Base-by-base conservation (phyloP, 1,139 yeast genomes). In the Sugiyamaella novakii region DNA sequence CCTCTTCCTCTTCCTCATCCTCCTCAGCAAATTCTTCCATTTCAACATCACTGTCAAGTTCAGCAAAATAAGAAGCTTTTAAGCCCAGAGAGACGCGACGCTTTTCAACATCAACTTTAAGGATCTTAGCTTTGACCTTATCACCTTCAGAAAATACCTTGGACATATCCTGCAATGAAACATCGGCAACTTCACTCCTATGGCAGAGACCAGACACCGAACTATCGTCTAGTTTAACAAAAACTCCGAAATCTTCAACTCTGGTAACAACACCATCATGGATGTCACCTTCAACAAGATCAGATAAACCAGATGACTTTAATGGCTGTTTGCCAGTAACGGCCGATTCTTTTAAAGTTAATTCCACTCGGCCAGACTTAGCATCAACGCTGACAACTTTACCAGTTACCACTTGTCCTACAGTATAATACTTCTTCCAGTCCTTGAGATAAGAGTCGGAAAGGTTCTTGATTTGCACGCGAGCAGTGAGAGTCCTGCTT, bases 161-260 rank as follows among this genome's bases (percentile, higher is more conserved):
- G 17, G 71, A 58, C 34, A 78, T 56, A 54, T 80, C 76, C 38
- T 71, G 72, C 27, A 87, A 76, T 49, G 79, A 73, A 38, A 74
- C 73, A 59, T 91, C 97, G 15, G 97, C 84, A 51, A 92, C 84
- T 68, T 92, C 85, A 31, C 92, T 77, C 54, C 78, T 83, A 66
- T 92, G 98, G 60, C 96, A 91, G 58, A 92, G 77, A 50, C 98
- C 98, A 61, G 85, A 81, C 49, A 89, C 76, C 59, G 81, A 81
- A 46, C 79, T 72, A 38, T 94, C 83, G 46, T 86, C 87, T 51
- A 92, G 74, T 56, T 79, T 81, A 42, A 92, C 85, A 64, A 92
- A 91, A 3, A 89, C 95, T 70, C 98, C 98, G 63, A 83, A 92
- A 47, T 87, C 95, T 43, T 91, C 83, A 15, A 84, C 87, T 52